A percentile compares a stretch with the other conserved stretches of the same genome.
phyloP scores from a whole-genome alignment of 768 basidiomycete genomes.

The Panus rudis region DNA sequence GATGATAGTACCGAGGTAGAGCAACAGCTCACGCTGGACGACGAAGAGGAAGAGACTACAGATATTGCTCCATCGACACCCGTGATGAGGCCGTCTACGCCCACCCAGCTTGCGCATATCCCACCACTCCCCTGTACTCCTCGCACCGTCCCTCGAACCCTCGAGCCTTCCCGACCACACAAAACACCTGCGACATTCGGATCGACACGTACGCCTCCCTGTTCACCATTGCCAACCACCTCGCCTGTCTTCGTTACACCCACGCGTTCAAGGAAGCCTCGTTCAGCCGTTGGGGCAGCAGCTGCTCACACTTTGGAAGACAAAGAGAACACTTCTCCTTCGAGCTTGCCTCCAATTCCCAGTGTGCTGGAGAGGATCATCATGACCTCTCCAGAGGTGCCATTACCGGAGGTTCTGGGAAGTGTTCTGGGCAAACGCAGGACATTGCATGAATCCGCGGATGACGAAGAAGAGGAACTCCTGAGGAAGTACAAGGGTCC shows the following conservation, averaged over 20 bases:
- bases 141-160: background rate
- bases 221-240: conserved; percentile 7
- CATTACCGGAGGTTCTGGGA: no score
- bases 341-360: conserved; percentile 22
- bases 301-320: no score
- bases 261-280: background rate
- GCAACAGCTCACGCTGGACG: no score
- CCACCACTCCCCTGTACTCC: conserved; percentile 9
- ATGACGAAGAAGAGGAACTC: conserved; percentile 17
- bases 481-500: conserved; percentile 10
- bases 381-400: conserved; percentile 28
- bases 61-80: no score
- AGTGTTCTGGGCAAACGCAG: conserved; percentile 42
- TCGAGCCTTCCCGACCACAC: conserved; percentile 12
- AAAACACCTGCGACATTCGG: conserved; percentile 6
- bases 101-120: background rate
- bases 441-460: conserved; percentile 31
- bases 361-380: conserved; percentile 43
- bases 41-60: no score
- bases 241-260: conserved; percentile 11
- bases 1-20: conserved; percentile 3
- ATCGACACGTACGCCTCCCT: conserved; percentile 5
- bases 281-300: no score
- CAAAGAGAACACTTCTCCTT: conserved; percentile 59
- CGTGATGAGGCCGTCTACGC: no score